A percentile compares a stretch with the other conserved stretches of the same genome.
These are phyloP conservation scores for Heritiera fomes DNA, from an alignment of 345 rosid species.

Conservation along the genomic window DNA sequence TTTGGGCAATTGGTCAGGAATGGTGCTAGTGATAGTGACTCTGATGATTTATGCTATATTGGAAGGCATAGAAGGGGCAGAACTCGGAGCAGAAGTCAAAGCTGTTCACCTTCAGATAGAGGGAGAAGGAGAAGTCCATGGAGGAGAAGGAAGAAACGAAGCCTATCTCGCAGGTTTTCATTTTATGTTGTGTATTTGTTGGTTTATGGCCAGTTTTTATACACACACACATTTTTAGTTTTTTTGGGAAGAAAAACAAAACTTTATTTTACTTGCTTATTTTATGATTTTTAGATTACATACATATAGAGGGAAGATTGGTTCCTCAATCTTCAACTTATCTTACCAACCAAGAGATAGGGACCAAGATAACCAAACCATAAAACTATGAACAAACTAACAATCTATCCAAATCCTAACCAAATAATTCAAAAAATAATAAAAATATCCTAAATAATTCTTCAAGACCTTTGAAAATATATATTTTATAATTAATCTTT, in stretches of 20 bases:
- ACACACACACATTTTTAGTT: neutral
- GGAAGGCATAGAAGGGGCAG: conserved; percentile 42
- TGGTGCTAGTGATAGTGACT: conserved; percentile 60
- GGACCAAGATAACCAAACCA: too few relatives aligned
- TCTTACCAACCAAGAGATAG: too few relatives aligned
- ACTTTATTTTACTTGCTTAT: too few relatives aligned
- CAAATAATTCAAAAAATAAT: too few relatives aligned
- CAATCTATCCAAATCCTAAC: too few relatives aligned
- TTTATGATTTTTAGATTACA: too few relatives aligned
- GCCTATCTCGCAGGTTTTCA: conserved; percentile 56
- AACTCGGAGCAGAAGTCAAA: conserved; percentile 39
- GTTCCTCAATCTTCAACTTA: too few relatives aligned
- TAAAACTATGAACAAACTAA: too few relatives aligned
- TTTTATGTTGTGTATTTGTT: neutral
- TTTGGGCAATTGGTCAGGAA: conserved; percentile 59
- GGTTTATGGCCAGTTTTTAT: neutral
- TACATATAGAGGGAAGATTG: too few relatives aligned
- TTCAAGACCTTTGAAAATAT: too few relatives aligned
- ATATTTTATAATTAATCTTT: too few relatives aligned
- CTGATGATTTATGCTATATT: conserved; percentile 40
- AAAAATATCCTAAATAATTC: too few relatives aligned
- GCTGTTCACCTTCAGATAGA: conserved; percentile 45
- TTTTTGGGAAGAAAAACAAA: neutral
- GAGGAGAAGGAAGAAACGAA: conserved; percentile 48
- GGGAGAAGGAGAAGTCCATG: conserved; percentile 43